Conservation (phyloP, 2,329 filamentous ascomycete genomes). For the Trichoderma guizhouense region DNA sequence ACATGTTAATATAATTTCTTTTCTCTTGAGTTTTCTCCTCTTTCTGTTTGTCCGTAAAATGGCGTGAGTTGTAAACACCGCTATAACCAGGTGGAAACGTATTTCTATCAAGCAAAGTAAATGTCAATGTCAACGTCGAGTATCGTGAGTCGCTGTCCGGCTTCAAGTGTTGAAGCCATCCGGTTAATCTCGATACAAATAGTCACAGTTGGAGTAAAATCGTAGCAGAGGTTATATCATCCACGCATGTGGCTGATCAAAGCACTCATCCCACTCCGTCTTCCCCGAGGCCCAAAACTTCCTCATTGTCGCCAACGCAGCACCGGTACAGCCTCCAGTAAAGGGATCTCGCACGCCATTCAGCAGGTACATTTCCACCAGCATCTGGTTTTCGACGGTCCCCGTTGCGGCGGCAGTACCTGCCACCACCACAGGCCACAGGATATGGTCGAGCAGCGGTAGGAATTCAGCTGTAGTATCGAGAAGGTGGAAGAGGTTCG, state of each 20-base stretch:
- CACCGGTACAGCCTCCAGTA: neutral
- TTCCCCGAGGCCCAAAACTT: conserved; percentile 16
- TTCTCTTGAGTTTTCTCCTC: neutral
- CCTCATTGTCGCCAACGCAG: conserved; percentile 5
- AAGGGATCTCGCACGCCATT: conserved; percentile 9
- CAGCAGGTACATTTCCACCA: conserved; percentile 4
- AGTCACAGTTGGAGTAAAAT: neutral
- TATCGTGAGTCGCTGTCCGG: neutral
- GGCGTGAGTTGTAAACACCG: neutral
- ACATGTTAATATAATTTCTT: neutral
- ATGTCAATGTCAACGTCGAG: neutral
- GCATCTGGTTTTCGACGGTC: neutral
- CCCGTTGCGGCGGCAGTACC: conserved; percentile 3
- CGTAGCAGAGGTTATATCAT: neutral
- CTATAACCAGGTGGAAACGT: neutral
- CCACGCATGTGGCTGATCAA: conserved; percentile 15
- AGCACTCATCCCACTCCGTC: conserved; percentile 17
- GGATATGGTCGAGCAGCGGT: conserved; percentile 1
- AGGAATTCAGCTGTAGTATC: neutral
- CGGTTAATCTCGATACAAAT: neutral
- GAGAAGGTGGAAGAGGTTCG: conserved; percentile 9
- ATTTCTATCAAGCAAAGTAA: neutral
- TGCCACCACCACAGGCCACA: conserved; percentile 16
- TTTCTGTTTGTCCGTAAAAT: neutral
- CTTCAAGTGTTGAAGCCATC: neutral